Evolutionary conservation across 2,329 filamentous ascomycete species (phyloP).

Genomic region (Pseudocercospora fijiensis): DNA sequence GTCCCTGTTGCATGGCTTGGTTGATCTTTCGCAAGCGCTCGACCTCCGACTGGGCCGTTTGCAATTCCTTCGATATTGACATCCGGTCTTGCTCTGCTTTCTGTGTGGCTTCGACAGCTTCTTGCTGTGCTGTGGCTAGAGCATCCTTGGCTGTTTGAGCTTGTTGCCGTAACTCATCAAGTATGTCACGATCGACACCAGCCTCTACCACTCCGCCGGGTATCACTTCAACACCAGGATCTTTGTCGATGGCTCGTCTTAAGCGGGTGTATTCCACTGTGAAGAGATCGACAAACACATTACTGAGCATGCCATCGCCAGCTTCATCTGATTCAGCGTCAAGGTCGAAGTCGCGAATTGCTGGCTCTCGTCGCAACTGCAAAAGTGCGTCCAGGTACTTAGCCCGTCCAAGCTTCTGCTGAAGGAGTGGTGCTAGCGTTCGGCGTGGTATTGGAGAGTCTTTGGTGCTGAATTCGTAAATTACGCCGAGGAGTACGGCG

Average conservation of each 20-base stretch:
- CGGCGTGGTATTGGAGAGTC: constrained; percentile 85
- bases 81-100: constrained; percentile 52
- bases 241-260: constrained; percentile 80
- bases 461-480: constrained; percentile 97
- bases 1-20: constrained; percentile 67
- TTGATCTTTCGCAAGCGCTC: constrained; percentile 64
- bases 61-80: constrained; percentile 49
- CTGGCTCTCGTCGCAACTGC: constrained; percentile 71
- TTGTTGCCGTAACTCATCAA: constrained; percentile 78
- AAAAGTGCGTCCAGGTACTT: constrained; percentile 80
- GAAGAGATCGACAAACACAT: constrained; percentile 85
- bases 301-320: constrained; percentile 56
- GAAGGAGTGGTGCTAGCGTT: constrained; percentile 75
- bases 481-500: constrained; percentile 77
- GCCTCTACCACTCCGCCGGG: constrained; percentile 79
- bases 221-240: constrained; percentile 83
- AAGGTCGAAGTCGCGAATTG: constrained; percentile 88
- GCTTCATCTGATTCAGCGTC: constrained; percentile 28
- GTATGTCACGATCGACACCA: constrained; percentile 88
- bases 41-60: constrained; percentile 46
- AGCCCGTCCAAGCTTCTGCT: constrained; percentile 76
- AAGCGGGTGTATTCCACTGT: constrained; percentile 94
- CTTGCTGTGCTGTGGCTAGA: constrained; percentile 58
- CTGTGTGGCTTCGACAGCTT: constrained; percentile 55
- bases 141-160: constrained; percentile 68